Percentiles rank a stretch among this genome's conserved stretches.
phyloP scores from a whole-genome alignment of 2,329 filamentous ascomycete genomes.

The Fusarium austroafricanum region DNA sequence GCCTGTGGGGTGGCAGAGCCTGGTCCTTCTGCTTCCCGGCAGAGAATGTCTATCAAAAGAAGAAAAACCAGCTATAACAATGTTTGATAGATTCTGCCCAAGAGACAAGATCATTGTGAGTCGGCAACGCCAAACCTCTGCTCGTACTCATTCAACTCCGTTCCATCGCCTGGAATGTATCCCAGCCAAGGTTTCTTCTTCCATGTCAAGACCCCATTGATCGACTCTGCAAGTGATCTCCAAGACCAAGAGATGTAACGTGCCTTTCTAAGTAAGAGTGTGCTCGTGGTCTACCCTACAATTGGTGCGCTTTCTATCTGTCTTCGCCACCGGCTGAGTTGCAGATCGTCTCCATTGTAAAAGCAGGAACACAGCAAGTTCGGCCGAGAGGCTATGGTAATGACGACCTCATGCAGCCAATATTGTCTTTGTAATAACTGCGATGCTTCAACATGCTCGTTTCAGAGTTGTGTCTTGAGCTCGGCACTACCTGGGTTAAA shows the following conservation, averaged over 20 bases:
- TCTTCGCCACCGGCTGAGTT: slow-evolving; percentile 6
- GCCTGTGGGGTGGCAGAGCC: too few species aligned
- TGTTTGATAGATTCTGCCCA: too few species aligned
- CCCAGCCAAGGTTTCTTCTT: background rate
- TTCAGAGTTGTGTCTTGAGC: background rate
- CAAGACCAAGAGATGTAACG: slow-evolving; percentile 5
- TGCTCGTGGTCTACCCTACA: background rate
- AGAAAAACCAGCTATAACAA: too few species aligned
- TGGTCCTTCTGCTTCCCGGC: too few species aligned
- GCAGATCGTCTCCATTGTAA: background rate
- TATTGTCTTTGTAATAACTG: background rate
- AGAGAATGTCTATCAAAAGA: too few species aligned
- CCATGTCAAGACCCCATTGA: slow-evolving; percentile 6
- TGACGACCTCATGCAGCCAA: background rate
- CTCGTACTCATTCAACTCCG: too few species aligned
- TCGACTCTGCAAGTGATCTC: background rate
- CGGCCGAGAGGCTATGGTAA: background rate
- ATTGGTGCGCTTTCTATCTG: slow-evolving; percentile 14
- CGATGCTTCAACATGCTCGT: background rate
- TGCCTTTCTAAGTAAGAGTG: background rate
- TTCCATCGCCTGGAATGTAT: too few species aligned
- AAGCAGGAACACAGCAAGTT: background rate
- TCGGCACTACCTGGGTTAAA: background rate
- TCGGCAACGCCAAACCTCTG: too few species aligned
- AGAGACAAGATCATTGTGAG: too few species aligned